phyloP scores from a whole-genome alignment of 208 protist genomes.

The Trypanosoma melophagium region DNA sequence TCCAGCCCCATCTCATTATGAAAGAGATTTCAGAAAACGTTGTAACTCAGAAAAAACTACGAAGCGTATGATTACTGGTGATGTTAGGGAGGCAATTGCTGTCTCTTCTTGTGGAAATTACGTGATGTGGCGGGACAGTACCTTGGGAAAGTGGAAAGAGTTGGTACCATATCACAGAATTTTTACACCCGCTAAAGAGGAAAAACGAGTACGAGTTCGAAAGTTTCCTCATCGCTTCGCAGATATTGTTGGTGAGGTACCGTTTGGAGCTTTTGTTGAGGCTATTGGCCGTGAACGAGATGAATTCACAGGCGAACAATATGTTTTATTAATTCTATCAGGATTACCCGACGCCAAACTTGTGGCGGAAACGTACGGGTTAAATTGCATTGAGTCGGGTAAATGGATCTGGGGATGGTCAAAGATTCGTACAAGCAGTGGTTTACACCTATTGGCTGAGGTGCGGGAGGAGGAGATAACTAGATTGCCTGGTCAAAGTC shows the following conservation, averaged over 20 bases:
- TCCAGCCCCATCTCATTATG: too few species aligned
- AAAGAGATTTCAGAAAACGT: neutral
- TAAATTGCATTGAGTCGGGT: slow-evolving; percentile 33
- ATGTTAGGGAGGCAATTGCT: slow-evolving; percentile 66
- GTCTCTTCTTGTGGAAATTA: slow-evolving; percentile 51
- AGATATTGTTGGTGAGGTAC: slow-evolving; percentile 69
- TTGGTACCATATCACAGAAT: slow-evolving; percentile 46
- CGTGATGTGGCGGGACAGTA: slow-evolving; percentile 55
- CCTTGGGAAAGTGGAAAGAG: slow-evolving; percentile 48
- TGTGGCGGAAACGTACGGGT: slow-evolving; percentile 37
- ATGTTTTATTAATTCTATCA: slow-evolving; percentile 64
- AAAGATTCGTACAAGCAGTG: slow-evolving; percentile 53
- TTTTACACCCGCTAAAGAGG: slow-evolving; percentile 44
- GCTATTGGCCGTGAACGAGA: slow-evolving; percentile 55
- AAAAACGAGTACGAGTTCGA: slow-evolving; percentile 59
- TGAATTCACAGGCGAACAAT: slow-evolving; percentile 59
- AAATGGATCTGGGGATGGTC: slow-evolving; percentile 81
- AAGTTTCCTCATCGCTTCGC: slow-evolving; percentile 65
- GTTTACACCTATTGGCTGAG: slow-evolving; percentile 48
- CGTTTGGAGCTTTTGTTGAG: slow-evolving; percentile 48
- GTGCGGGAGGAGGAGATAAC: neutral
- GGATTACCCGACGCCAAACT: slow-evolving; percentile 16
- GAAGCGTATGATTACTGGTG: slow-evolving; percentile 26
- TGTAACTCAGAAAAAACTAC: too few species aligned
- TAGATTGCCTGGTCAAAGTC: neutral